A percentile compares a stretch with the other conserved stretches of the same genome.
phyloP scores from a whole-genome alignment of 1,284 basidiomycete species.

The Takashimella tepidaria region DNA sequence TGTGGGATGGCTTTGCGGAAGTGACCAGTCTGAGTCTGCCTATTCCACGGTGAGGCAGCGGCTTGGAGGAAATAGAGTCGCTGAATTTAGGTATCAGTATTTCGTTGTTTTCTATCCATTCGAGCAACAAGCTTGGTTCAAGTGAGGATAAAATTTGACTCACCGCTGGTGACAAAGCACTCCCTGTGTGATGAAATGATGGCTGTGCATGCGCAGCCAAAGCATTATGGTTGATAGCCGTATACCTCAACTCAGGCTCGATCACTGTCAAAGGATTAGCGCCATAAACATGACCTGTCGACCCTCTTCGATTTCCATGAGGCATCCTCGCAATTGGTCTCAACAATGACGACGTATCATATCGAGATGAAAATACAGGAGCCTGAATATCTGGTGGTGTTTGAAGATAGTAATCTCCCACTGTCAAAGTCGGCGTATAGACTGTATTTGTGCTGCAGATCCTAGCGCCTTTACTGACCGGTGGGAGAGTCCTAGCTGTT shows the following conservation, averaged over 20 bases:
- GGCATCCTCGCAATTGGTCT: conserved; percentile 13
- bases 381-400: not conserved
- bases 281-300: conserved; percentile 22
- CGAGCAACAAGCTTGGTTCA: no score
- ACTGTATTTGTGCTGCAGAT: no score
- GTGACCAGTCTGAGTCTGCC: conserved; percentile 34
- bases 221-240: conserved; percentile 15
- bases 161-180: conserved; percentile 9
- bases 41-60: conserved; percentile 36
- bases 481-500: not conserved
- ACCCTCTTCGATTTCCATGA: conserved; percentile 24
- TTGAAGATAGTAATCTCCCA: not conserved
- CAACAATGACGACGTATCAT: not conserved
- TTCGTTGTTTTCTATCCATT: no score
- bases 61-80: conserved; percentile 41
- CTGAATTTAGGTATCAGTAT: no score
- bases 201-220: conserved; percentile 9
- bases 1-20: conserved; percentile 42
- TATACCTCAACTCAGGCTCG: conserved; percentile 21
- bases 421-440: not conserved
- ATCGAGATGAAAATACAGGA: not conserved
- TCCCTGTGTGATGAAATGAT: no score
- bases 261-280: not conserved
- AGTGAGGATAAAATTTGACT: no score
- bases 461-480: no score